phyloP scores from a whole-genome alignment of 148 eudicot species.

The Vaccinium darrowii region DNA sequence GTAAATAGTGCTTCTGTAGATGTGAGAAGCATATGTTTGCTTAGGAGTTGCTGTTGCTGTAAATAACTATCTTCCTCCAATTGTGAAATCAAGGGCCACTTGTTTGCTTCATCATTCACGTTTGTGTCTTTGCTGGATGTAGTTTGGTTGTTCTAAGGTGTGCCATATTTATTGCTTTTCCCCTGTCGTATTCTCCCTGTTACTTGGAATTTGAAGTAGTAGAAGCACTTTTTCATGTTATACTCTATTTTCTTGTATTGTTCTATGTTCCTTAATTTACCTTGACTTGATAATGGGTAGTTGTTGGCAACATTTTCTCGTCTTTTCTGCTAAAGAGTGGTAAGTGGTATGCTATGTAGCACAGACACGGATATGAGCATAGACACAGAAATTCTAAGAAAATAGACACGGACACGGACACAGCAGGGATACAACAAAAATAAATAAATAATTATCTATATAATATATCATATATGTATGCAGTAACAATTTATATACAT shows the following conservation, averaged over 20 bases:
- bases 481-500: no score
- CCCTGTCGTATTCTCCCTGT: background rate
- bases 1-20: conserved; percentile 17
- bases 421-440: no score
- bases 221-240: background rate
- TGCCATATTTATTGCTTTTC: background rate
- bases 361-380: no score
- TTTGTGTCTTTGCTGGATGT: background rate
- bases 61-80: conserved; percentile 17
- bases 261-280: background rate
- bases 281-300: background rate
- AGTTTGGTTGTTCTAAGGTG: background rate
- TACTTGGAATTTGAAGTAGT: background rate
- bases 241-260: background rate
- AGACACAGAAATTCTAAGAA: no score
- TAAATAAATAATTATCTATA: no score
- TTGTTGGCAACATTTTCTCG: background rate
- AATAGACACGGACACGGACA: no score
- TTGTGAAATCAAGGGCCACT: conserved; percentile 6
- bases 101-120: background rate
- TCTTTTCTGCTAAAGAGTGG: background rate
- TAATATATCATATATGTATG: no score
- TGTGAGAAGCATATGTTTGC: conserved; percentile 13
- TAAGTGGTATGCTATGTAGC: background rate
- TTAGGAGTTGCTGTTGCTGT: conserved; percentile 23